These are phyloP conservation scores for Clitoria ternatea DNA, from an alignment of 306 rosid genomes.

Conservation along the genomic window DNA sequence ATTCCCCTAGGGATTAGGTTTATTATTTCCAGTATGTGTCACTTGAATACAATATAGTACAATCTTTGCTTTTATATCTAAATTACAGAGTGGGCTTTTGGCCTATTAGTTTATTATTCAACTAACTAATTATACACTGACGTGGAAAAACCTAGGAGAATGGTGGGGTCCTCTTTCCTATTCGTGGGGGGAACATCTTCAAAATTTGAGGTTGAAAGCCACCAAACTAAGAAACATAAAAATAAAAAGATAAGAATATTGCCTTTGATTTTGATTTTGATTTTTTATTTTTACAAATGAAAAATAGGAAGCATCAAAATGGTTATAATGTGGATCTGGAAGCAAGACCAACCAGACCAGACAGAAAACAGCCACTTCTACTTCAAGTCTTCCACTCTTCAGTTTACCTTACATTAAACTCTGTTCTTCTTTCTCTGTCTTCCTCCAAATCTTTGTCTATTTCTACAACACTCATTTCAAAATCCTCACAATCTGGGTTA, in stretches of 20 bases:
- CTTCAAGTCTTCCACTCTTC: constrained; percentile 14
- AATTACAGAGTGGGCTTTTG: too few species aligned
- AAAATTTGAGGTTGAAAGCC: too few species aligned
- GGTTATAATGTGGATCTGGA: constrained; percentile 29
- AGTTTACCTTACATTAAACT: not conserved
- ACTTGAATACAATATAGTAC: too few species aligned
- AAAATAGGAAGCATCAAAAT: not conserved
- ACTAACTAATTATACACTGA: too few species aligned
- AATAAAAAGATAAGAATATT: not conserved
- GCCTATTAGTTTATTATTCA: too few species aligned
- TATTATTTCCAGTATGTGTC: too few species aligned
- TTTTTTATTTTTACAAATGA: not conserved
- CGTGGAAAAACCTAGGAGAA: too few species aligned
- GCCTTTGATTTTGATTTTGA: not conserved
- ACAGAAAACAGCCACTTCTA: not conserved
- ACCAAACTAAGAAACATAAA: not conserved
- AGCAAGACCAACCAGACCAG: constrained; percentile 20
- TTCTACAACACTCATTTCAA: not conserved
- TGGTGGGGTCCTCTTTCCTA: too few species aligned
- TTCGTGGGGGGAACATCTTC: too few species aligned
- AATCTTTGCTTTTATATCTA: too few species aligned
- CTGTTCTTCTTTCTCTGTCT: not conserved
- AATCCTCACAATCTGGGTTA: not conserved
- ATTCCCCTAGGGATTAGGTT: too few species aligned
- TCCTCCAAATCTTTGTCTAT: constrained; percentile 1